Conservation (phyloP, 345 rosid species). For the Populus pruinosa region DNA sequence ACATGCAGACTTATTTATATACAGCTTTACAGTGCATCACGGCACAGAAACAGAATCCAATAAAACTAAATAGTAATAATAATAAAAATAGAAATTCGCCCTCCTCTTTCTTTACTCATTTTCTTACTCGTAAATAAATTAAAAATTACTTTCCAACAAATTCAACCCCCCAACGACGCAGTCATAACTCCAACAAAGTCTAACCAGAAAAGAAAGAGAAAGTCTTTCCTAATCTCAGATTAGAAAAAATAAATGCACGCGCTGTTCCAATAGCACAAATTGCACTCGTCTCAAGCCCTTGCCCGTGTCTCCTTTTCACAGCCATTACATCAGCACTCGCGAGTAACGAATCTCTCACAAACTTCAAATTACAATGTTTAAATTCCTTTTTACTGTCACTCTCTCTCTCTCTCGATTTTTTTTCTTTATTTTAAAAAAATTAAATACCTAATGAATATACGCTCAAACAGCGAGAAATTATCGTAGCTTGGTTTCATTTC, state of each 20-base stretch:
- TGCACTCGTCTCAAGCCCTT: not conserved
- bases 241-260: not conserved
- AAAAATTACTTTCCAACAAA: not conserved
- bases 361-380: not conserved
- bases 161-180: not conserved
- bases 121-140: not conserved
- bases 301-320: not conserved
- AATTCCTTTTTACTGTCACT: not conserved
- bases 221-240: not conserved
- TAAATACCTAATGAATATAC: not conserved
- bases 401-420: not conserved
- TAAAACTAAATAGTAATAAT: not conserved
- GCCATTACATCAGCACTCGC: not conserved
- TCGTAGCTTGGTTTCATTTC: not conserved
- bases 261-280: not conserved
- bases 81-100: not conserved
- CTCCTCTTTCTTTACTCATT: not conserved
- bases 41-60: not conserved
- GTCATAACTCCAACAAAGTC: not conserved
- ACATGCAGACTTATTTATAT: too few species aligned
- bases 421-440: too few species aligned
- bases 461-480: not conserved
- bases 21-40: conserved; percentile 3
- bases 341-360: not conserved
- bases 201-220: not conserved